These are phyloP conservation scores for Ustilago nuda DNA, from an alignment of 1,284 basidiomycete genomes.

Conservation along the genomic window DNA sequence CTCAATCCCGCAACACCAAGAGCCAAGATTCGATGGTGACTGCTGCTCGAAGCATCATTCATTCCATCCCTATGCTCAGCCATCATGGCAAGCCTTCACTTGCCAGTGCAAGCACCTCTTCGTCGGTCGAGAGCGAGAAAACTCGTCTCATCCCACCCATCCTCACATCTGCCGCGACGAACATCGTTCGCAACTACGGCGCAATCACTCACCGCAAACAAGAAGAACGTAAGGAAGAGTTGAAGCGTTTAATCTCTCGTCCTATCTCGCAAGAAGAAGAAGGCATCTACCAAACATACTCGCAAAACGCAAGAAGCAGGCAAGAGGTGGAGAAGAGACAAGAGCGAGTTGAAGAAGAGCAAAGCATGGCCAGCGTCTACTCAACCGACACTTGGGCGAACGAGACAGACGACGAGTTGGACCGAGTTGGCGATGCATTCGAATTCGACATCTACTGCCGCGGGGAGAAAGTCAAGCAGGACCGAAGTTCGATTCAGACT, in stretches of 20 bases:
- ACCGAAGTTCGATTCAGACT: constrained; percentile 16
- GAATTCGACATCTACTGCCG: constrained; percentile 9
- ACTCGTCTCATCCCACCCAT: constrained; percentile 1
- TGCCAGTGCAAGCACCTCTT: constrained; percentile 7
- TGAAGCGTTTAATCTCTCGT: constrained; percentile 26
- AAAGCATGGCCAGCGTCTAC: constrained; percentile 18
- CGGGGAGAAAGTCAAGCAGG: background rate
- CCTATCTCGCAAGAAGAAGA: constrained; percentile 9
- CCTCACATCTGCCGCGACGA: background rate
- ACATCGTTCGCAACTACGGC: constrained; percentile 10
- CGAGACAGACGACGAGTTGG: constrained; percentile 3
- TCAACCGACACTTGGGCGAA: constrained; percentile 13
- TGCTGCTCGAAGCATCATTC: constrained; percentile 15
- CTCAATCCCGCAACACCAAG: constrained; percentile 1
- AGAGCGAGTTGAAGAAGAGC: constrained; percentile 6
- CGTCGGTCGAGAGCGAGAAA: constrained; percentile 7
- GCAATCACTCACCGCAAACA: constrained; percentile 6
- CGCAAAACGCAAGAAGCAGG: background rate
- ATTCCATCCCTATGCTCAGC: background rate
- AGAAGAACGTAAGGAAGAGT: constrained; percentile 4
- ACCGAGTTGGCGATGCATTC: constrained; percentile 9
- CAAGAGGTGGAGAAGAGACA: background rate
- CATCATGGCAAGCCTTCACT: constrained; percentile 9
- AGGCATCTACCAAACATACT: no score
- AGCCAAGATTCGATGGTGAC: constrained; percentile 14